Conservation (phyloP, 2,329 filamentous ascomycete species). For the Hirsutella thompsonii region DNA sequence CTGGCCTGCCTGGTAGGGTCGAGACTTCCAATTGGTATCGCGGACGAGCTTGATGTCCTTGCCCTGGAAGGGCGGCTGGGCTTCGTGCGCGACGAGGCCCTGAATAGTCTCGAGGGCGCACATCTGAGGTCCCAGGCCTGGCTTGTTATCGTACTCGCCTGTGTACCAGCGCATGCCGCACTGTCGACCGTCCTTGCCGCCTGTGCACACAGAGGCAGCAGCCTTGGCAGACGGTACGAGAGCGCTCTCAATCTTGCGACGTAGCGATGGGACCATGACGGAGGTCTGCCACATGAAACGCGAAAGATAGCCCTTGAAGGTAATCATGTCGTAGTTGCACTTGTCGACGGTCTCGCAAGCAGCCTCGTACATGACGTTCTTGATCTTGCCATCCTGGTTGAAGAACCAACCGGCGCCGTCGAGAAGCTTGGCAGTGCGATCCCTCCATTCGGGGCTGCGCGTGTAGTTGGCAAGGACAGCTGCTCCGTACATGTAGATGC, state of each 20-base stretch:
- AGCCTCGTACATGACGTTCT: conserved; percentile 51
- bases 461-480: conserved; percentile 52
- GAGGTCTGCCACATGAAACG: conserved; percentile 50
- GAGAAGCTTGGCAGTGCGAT: conserved; percentile 39
- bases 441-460: conserved; percentile 36
- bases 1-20: conserved; percentile 6
- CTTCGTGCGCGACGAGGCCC: conserved; percentile 35
- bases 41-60: conserved; percentile 33
- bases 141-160: conserved; percentile 38
- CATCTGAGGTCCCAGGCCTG: conserved; percentile 52
- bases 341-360: conserved; percentile 46
- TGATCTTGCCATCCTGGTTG: conserved; percentile 33
- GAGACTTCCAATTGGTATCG: conserved; percentile 10
- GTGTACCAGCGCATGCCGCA: conserved; percentile 54
- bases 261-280: conserved; percentile 41
- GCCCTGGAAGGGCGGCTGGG: conserved; percentile 31
- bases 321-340: conserved; percentile 52
- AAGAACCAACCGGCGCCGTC: conserved; percentile 42
- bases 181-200: conserved; percentile 33
- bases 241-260: conserved; percentile 29
- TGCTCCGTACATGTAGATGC: conserved; percentile 52
- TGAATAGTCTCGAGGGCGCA: conserved; percentile 51
- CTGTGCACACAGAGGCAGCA: conserved; percentile 43
- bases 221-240: conserved; percentile 40
- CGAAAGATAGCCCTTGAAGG: conserved; percentile 55